Evolutionary conservation across 2,329 filamentous ascomycete genomes (phyloP).

Genomic region (Torrubiella hemipterigena): DNA sequence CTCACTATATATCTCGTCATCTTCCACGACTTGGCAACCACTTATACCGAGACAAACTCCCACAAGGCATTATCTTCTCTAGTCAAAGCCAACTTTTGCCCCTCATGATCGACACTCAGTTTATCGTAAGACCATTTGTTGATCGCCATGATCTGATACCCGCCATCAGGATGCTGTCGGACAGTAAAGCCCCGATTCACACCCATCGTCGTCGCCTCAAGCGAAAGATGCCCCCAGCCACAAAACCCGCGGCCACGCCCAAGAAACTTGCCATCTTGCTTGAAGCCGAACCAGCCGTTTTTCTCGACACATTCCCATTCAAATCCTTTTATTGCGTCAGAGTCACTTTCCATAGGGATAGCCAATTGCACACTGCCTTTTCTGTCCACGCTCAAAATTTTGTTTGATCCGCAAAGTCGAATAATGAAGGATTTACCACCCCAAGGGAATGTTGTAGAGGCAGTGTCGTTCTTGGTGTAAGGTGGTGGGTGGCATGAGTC

Average conservation of each 20-base stretch:
- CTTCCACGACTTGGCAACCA: neutral
- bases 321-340: neutral
- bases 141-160: slow-evolving; percentile 1
- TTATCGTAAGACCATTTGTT: slow-evolving; percentile 1
- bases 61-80: neutral
- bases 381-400: neutral
- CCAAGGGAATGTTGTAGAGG: slow-evolving; percentile 1
- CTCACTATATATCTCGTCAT: neutral
- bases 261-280: slow-evolving; percentile 1
- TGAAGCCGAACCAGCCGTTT: slow-evolving; percentile 1
- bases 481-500: neutral
- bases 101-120: neutral
- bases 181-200: slow-evolving; percentile 1
- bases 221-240: slow-evolving; percentile 1
- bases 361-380: neutral
- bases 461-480: neutral
- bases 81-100: neutral
- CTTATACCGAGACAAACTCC: neutral
- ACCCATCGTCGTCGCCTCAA: slow-evolving; percentile 1
- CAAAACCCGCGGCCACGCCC: neutral
- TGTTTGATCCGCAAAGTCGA: neutral
- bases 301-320: slow-evolving; percentile 1
- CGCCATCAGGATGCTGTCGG: slow-evolving; percentile 1
- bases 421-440: slow-evolving; percentile 1
- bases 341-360: neutral